Percentiles rank a stretch among this genome's conserved stretches.
These are phyloP conservation scores for Argentina anserina DNA, from an alignment of 306 rosid species.

Conservation along the genomic window DNA sequence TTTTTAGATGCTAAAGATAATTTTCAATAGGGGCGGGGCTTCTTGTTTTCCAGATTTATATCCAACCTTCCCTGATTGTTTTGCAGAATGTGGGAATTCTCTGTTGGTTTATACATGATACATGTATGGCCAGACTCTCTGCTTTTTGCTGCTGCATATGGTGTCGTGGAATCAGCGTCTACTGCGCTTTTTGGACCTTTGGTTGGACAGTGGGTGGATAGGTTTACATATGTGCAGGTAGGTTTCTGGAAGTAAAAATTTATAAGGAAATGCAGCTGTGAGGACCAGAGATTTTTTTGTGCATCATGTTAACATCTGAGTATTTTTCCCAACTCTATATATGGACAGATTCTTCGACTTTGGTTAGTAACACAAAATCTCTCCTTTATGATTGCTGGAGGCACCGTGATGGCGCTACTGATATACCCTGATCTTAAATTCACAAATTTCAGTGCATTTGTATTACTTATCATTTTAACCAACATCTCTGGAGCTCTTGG, in stretches of 20 bases:
- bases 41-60: neutral
- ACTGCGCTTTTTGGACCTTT: slow-evolving; percentile 73
- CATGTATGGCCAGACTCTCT: slow-evolving; percentile 83
- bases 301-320: neutral
- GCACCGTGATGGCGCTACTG: slow-evolving; percentile 50
- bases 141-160: slow-evolving; percentile 80
- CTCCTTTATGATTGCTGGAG: slow-evolving; percentile 72
- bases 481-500: slow-evolving; percentile 75
- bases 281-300: neutral
- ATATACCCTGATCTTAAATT: slow-evolving; percentile 48
- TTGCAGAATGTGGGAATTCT: slow-evolving; percentile 96
- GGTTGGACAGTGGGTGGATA: slow-evolving; percentile 73
- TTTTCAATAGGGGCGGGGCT: neutral
- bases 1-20: neutral
- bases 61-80: neutral
- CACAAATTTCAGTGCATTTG: slow-evolving; percentile 49
- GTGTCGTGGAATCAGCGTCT: slow-evolving; percentile 81
- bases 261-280: neutral
- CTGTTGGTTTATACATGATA: slow-evolving; percentile 91
- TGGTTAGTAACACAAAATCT: slow-evolving; percentile 79
- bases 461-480: slow-evolving; percentile 46
- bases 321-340: slow-evolving; percentile 12
- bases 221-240: slow-evolving; percentile 62
- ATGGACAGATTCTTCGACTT: slow-evolving; percentile 66
- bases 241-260: neutral